A percentile compares a stretch with the other conserved stretches of the same genome.
Conservation (phyloP, 208 protist species). For the Herpetomonas muscarum region DNA sequence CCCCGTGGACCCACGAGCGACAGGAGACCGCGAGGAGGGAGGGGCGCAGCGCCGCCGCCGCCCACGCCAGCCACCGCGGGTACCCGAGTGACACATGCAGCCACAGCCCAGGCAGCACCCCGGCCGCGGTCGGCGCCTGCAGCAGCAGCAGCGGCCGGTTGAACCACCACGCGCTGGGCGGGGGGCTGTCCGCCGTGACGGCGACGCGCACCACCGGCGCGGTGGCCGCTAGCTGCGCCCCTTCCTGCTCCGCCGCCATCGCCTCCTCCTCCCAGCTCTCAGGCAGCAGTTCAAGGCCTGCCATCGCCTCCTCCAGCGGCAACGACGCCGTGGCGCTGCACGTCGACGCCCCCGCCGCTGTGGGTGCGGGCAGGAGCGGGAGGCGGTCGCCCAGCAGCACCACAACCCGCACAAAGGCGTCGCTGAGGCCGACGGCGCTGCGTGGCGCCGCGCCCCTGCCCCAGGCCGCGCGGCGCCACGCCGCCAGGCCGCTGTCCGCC, state of each 20-base stretch:
- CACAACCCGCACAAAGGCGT: not conserved
- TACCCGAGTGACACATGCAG: not conserved
- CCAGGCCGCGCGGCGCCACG: too few relatives aligned
- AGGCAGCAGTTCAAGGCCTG: not conserved
- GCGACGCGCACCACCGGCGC: too few relatives aligned
- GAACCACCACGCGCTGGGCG: not conserved
- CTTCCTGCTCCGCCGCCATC: not conserved
- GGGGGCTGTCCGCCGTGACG: not conserved
- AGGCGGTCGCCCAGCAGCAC: not conserved
- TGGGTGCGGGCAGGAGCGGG: not conserved
- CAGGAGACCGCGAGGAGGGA: not conserved
- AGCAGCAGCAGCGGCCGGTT: not conserved
- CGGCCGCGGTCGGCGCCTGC: not conserved
- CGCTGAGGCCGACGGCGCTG: not conserved
- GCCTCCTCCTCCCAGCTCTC: conserved; percentile 11
- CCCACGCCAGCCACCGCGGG: not conserved
- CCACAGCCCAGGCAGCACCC: not conserved
- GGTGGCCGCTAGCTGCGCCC: not conserved
- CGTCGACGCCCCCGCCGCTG: not conserved
- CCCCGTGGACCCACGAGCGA: not conserved
- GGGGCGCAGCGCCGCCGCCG: not conserved
- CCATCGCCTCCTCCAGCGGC: not conserved
- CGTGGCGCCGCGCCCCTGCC: not conserved
- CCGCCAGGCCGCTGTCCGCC: too few relatives aligned
- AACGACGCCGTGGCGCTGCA: too few relatives aligned